A percentile compares a stretch with the other conserved stretches of the same genome.
These are phyloP conservation scores for Cryphonectria radicalis DNA, from an alignment of 2,329 filamentous ascomycete species.

Conservation along the genomic window DNA sequence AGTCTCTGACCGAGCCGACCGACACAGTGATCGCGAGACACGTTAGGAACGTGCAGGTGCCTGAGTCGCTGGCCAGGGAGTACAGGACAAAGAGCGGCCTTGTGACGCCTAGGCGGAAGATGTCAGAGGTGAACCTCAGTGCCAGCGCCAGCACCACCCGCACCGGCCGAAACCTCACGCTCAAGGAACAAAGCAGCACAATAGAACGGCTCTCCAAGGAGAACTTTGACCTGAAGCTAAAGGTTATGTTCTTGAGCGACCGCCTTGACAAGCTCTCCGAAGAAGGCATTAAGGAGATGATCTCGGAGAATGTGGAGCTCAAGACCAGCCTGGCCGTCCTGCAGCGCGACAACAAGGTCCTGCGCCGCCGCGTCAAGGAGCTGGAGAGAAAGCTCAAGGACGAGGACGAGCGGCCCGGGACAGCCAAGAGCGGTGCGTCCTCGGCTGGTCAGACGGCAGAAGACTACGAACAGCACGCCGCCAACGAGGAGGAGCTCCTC, in stretches of 20 bases:
- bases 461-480: conserved; percentile 61
- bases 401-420: conserved; percentile 65
- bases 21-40: conserved; percentile 89
- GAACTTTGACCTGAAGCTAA: conserved; percentile 96
- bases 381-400: conserved; percentile 79
- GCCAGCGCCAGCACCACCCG: conserved; percentile 55
- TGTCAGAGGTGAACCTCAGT: conserved; percentile 56
- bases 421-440: conserved; percentile 59
- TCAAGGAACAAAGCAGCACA: conserved; percentile 97
- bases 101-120: conserved; percentile 57
- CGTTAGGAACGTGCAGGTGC: conserved; percentile 87
- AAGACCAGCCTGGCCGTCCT: conserved; percentile 88
- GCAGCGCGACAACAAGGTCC: conserved; percentile 85
- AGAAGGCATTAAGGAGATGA: conserved; percentile 96
- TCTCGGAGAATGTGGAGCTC: conserved; percentile 94
- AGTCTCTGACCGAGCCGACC: conserved; percentile 68
- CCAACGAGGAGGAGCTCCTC: conserved; percentile 81
- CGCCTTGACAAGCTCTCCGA: conserved; percentile 91
- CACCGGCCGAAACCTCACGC: conserved; percentile 74
- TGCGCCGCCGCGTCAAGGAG: conserved; percentile 82
- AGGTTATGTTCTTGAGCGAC: conserved; percentile 96
- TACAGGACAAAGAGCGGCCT: conserved; percentile 77
- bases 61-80: conserved; percentile 83
- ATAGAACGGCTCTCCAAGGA: conserved; percentile 97
- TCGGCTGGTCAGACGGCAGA: conserved; percentile 62